Conservation (phyloP, 176 grass and related monocot genomes). For the Aechmea fasciata region DNA sequence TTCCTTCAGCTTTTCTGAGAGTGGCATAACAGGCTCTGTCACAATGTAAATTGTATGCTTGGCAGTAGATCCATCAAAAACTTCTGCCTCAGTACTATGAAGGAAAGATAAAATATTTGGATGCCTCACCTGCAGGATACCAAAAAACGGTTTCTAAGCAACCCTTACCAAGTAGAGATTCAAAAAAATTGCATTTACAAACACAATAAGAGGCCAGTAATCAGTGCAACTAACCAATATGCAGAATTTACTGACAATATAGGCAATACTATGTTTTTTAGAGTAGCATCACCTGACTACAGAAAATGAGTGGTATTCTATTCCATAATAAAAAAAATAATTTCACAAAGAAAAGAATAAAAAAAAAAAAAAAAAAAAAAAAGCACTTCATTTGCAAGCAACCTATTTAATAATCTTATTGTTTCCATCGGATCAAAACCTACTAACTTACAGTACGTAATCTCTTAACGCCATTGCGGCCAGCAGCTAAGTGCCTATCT, state of each 20-base stretch:
- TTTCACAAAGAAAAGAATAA: background rate
- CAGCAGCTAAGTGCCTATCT: conserved; percentile 87
- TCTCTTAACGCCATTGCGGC: conserved; percentile 90
- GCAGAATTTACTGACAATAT: no score
- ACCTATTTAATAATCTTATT: no score
- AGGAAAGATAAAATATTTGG: conserved; percentile 99
- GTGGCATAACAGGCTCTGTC: conserved; percentile 89
- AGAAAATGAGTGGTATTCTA: no score
- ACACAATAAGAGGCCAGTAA: background rate
- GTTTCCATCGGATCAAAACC: background rate
- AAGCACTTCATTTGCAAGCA: background rate
- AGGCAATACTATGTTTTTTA: no score
- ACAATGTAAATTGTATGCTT: conserved; percentile 95
- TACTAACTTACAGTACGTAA: conserved; percentile 60
- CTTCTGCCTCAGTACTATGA: conserved; percentile 89
- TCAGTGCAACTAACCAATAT: background rate
- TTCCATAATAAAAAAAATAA: background rate
- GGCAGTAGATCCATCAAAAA: conserved; percentile 56
- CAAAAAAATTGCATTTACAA: no score
- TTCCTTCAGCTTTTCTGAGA: conserved; percentile 89
- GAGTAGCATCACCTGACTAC: no score
- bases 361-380: background rate
- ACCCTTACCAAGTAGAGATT: background rate
- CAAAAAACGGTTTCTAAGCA: background rate
- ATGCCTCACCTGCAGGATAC: conserved; percentile 76